Percentiles rank a stretch among this genome's conserved stretches.
These are phyloP conservation scores for Metschnikowia cubensis DNA, from an alignment of 805 yeast genomes.

Conservation along the genomic window DNA sequence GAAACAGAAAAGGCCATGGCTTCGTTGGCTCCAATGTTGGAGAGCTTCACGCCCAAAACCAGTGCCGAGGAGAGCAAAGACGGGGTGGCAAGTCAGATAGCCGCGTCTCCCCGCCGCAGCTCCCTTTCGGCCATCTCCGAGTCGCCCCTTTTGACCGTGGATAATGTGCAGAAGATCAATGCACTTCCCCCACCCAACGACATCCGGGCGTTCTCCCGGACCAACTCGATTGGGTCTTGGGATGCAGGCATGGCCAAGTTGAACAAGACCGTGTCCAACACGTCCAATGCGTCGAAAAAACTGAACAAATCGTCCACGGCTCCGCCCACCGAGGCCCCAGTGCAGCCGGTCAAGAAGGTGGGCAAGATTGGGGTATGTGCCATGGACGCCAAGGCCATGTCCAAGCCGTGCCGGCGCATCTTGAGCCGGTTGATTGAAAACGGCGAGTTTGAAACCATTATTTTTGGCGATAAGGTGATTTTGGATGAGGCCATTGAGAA, in stretches of 20 bases:
- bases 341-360: conserved; percentile 48
- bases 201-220: conserved; percentile 17
- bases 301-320: conserved; percentile 26
- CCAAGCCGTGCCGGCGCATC: conserved; percentile 92
- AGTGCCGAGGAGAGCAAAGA: conserved; percentile 39
- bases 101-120: conserved; percentile 15
- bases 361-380: conserved; percentile 99
- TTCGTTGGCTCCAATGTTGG: conserved; percentile 74
- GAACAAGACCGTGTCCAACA: conserved; percentile 35
- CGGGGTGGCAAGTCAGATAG: conserved; percentile 15
- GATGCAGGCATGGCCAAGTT: conserved; percentile 23
- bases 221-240: conserved; percentile 21
- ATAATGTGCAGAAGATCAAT: conserved; percentile 18
- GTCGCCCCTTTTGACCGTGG: conserved; percentile 14
- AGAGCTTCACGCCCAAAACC: conserved; percentile 68
- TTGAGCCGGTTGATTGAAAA: conserved; percentile 81
- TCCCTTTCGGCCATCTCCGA: conserved; percentile 18
- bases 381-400: conserved; percentile 93
- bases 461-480: conserved; percentile 95
- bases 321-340: background rate
- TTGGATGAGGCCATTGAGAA: conserved; percentile 90
- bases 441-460: conserved; percentile 94
- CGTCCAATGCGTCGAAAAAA: conserved; percentile 29
- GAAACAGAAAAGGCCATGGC: conserved; percentile 61
- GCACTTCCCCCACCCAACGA: conserved; percentile 15